Evolutionary conservation across 2,329 filamentous ascomycete genomes (phyloP), one percentile per base, ranked within the genome.

Genomic region (Alternaria panax): DNA sequence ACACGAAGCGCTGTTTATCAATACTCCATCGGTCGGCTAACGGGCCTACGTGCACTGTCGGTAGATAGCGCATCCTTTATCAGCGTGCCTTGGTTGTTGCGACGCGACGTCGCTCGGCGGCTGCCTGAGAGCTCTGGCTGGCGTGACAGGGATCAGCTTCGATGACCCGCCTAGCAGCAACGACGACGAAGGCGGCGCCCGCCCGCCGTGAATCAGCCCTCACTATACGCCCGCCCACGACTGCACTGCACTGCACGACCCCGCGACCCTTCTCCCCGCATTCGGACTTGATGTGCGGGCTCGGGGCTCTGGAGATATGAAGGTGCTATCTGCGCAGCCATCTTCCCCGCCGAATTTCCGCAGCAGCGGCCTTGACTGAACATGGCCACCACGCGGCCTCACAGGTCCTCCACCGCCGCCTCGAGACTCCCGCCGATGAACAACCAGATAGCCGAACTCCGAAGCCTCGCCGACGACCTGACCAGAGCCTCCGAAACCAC

Each of bases 351-450:
- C 64, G 47, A 57, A 54, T 47, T 60, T 58, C 63, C 70, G 62
- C 71, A 64, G 64, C 68, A 67, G 71, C 61, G 69, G 69, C 64
- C 65, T 64, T 57, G 66, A 61, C 43, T 74, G 68, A 77, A 68
- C 54, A 78, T 78, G 75, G 69, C 72, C 51, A 69, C 70, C 14
- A 62, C 72, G 30, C 75, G 74, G 67, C 76, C 71, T 40, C 75
- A 78, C 63, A 66, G 75, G 59, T 77, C 76, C 54, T 78, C 76
- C 50, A 77, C 75, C 54, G 75, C 76, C 50, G 75, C 76, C 62
- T 78, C 76, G 56, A 66, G 73, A 64, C 63, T 85, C 50, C 80
- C 83, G 62, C 77, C 84, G 52, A 84, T 81, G 54, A 86, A 87
- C 64, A 88, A 89, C 78, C 84, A 78, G 66, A 76, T 75, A 53